Evolutionary conservation across 495 filamentous ascomycete species (phyloP), one percentile per base, ranked within the genome.

Genomic region (Penicillium cinerascens): DNA sequence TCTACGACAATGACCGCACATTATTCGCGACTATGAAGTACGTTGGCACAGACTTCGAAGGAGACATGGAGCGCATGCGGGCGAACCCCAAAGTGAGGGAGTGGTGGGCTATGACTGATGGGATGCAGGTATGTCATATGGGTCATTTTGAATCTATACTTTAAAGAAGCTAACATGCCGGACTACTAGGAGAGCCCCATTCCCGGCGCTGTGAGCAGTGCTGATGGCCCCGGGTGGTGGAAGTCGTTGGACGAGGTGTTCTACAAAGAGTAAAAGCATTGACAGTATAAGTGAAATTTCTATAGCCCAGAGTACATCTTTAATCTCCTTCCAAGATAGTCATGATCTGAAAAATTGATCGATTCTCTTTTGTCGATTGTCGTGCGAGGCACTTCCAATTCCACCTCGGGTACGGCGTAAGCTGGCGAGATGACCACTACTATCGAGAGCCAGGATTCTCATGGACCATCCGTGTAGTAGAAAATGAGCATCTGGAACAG

Each of bases 21-120:
- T 72, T 91, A 0, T 91, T 89, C 57, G 85, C 84, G 7, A 82
- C 71, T 23, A 89, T 89, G 69, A 89, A 88, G 65, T 90, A 91
- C 51, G 73, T 86, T 16, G 87, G 87, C 1, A 75, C 76, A 44
- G 80, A 88, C 66, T 89, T 78, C 29, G 83, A 78, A 1, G 82
- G 68, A 1, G 87, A 89, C 69, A 90, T 90, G 87, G 74, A 78
- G 68, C 72, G 71, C 44, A 90, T 89, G 87, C 68, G 73, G 6
- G 79, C 77, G 20, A 86, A 87, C 59, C 77, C 80, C 2, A 87
- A 85, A 54, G 84, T 90, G 17, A 77, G 81, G 38, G 83, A 88
- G 64, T 91, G 87, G 87, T 91, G 87, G 87, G 72, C 72, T 26
- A 84, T 91, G 80, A 90, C 87, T 18, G 87, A 91, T 69, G 70